Conservation (phyloP, 1,284 basidiomycete genomes). For the Puccinia coronata region DNA sequence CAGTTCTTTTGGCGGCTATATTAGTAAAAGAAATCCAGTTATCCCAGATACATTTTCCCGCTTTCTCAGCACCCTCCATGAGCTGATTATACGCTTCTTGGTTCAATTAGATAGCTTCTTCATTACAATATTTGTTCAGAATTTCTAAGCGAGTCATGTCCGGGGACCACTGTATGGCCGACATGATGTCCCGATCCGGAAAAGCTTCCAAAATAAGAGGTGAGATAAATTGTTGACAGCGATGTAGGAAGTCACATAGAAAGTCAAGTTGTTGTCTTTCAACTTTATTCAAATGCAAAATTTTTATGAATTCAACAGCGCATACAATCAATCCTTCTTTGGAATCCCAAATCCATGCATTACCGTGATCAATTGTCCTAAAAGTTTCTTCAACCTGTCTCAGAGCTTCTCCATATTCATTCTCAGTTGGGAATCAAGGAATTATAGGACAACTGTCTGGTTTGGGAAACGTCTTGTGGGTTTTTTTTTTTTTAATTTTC, state of each 20-base stretch:
- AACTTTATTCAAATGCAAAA: background rate
- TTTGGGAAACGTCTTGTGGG: background rate
- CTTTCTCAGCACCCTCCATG: conserved; percentile 7
- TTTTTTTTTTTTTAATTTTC: background rate
- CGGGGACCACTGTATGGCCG: background rate
- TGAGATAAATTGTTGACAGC: background rate
- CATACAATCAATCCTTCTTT: background rate
- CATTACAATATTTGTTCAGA: background rate
- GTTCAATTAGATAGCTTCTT: background rate
- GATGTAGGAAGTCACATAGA: background rate
- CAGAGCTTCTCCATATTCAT: background rate
- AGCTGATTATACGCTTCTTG: background rate
- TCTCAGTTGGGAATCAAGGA: background rate
- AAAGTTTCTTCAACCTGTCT: background rate
- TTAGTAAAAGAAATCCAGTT: background rate
- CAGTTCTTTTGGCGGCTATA: background rate
- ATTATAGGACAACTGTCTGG: background rate
- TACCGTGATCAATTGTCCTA: background rate
- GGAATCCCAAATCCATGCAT: background rate
- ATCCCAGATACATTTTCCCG: background rate
- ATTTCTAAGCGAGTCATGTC: conserved; percentile 1
- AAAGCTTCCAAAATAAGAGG: background rate
- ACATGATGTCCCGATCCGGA: background rate
- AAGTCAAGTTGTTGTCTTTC: background rate
- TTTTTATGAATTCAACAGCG: background rate